A percentile compares a stretch with the other conserved stretches of the same genome.
phyloP scores from a whole-genome alignment of 75 land plant species.

The Chamaecyparis obtusa region DNA sequence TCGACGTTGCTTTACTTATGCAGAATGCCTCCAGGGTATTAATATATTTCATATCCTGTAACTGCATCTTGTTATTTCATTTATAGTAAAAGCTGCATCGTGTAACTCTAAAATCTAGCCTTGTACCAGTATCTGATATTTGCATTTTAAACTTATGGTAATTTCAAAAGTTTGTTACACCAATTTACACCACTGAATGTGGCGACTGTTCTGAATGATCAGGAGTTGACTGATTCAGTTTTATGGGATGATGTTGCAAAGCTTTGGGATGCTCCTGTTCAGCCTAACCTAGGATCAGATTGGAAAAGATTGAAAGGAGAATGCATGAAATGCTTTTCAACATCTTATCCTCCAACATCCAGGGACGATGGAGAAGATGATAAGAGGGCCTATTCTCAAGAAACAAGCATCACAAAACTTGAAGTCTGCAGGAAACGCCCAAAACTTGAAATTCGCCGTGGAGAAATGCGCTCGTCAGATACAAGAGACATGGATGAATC shows the following conservation, averaged over 20 bases:
- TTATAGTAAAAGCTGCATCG: neutral
- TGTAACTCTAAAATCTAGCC: neutral
- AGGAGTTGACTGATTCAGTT: conserved; percentile 75
- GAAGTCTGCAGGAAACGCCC: conserved; percentile 54
- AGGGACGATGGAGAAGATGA: conserved; percentile 16
- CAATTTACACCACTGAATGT: neutral
- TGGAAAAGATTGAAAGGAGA: conserved; percentile 88
- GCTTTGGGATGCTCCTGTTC: conserved; percentile 57
- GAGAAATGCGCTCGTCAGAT: conserved; percentile 21
- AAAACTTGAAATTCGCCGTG: conserved; percentile 77
- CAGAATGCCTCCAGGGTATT: neutral
- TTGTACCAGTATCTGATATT: neutral
- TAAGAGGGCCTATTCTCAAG: conserved; percentile 20
- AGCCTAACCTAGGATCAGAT: conserved; percentile 54
- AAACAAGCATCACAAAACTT: conserved; percentile 7
- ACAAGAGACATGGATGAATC: conserved; percentile 22
- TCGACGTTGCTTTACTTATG: neutral
- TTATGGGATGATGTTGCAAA: conserved; percentile 69
- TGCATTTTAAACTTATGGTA: neutral
- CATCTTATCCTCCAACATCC: conserved; percentile 29
- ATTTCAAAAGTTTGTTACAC: neutral
- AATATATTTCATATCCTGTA: neutral
- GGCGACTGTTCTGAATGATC: conserved; percentile 11
- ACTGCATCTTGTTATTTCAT: neutral
- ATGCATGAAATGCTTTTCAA: conserved; percentile 47